phyloP scores from a whole-genome alignment of 169 alveolate genomes.

The Blepharisma undulans region DNA sequence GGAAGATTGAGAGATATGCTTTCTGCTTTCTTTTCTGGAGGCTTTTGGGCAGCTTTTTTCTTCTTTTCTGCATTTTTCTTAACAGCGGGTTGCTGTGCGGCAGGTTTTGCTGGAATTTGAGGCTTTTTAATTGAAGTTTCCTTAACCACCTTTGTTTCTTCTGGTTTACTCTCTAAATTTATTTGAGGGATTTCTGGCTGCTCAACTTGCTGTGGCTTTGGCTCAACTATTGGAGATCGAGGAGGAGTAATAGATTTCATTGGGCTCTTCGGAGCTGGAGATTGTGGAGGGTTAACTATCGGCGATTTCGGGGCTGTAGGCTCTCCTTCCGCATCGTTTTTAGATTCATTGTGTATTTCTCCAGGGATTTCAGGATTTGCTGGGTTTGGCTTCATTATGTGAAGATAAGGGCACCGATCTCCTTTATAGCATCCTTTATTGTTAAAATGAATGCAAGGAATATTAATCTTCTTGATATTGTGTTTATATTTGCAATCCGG shows the following conservation, averaged over 20 bases:
- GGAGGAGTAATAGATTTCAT: not conserved
- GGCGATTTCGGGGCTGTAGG: not conserved
- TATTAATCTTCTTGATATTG: not conserved
- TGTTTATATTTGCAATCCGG: constrained; percentile 28
- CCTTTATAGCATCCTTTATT: constrained; percentile 19
- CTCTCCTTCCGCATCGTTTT: not conserved
- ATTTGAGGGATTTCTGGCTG: not conserved
- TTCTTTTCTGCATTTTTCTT: not conserved
- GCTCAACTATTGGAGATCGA: not conserved
- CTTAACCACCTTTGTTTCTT: not conserved
- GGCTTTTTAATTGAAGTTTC: not conserved
- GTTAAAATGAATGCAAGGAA: constrained; percentile 5
- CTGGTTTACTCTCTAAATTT: not conserved
- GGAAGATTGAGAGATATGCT: not conserved
- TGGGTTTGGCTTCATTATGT: not conserved
- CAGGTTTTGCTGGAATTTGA: not conserved
- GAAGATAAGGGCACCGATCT: constrained; percentile 28
- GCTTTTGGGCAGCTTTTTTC: not conserved
- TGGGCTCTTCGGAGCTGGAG: not conserved
- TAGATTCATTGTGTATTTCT: not conserved
- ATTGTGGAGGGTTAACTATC: not conserved
- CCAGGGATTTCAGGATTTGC: not conserved
- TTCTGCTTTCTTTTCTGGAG: not conserved
- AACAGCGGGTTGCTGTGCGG: not conserved
- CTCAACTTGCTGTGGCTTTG: not conserved